phyloP scores from a whole-genome alignment of 768 basidiomycete genomes.

The Mycena chlorophos region DNA sequence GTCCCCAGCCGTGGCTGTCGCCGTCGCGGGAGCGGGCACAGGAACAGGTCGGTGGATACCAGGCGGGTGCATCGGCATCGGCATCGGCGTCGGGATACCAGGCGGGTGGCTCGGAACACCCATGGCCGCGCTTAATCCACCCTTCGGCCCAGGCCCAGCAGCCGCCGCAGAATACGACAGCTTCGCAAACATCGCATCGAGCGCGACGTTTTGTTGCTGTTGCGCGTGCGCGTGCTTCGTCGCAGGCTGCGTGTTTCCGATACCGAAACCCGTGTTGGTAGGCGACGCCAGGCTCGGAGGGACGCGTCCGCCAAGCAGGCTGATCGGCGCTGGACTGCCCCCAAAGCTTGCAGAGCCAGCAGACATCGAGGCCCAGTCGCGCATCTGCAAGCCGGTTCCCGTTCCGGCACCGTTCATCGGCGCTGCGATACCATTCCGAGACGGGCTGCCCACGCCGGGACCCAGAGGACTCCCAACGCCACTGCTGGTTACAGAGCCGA shows the following conservation, averaged over 20 bases:
- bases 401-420: not conserved
- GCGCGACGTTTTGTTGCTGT: conserved; percentile 12
- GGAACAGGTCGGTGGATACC: conserved; percentile 20
- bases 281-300: not conserved
- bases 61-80: conserved; percentile 25
- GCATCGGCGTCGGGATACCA: not conserved
- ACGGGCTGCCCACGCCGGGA: conserved; percentile 2
- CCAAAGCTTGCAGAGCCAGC: conserved; percentile 9
- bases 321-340: conserved; percentile 15
- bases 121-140: conserved; percentile 12
- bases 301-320: conserved; percentile 9
- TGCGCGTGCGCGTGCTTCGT: not conserved
- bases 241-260: too few species aligned
- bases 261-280: not conserved
- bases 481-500: conserved; percentile 27
- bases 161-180: conserved; percentile 54
- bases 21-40: conserved; percentile 35
- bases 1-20: conserved; percentile 55
- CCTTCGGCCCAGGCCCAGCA: too few species aligned
- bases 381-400: conserved; percentile 9
- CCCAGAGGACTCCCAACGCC: conserved; percentile 20
- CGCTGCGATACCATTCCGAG: conserved; percentile 11
- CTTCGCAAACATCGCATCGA: conserved; percentile 59
- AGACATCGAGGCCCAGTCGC: conserved; percentile 23
- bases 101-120: not conserved